Evolutionary conservation across 495 filamentous ascomycete genomes (phyloP).

Genomic region (Penicillium waksmanii): DNA sequence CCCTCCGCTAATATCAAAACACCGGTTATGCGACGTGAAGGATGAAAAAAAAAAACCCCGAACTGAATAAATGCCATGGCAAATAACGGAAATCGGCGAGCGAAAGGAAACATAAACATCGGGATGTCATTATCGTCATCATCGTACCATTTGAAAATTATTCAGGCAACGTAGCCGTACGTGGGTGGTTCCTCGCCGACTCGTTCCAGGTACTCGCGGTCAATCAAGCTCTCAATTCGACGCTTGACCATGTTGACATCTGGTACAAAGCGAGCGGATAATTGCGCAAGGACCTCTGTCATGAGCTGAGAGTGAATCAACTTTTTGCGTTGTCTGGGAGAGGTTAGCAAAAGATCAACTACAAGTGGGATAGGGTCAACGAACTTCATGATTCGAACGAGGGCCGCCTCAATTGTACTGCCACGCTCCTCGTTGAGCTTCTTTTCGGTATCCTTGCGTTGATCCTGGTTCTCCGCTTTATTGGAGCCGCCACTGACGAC

Average conservation of each 20-base stretch:
- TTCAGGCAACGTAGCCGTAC: slow-evolving; percentile 76
- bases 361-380: slow-evolving; percentile 27
- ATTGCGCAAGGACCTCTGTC: slow-evolving; percentile 80
- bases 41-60: slow-evolving; percentile 1
- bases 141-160: background rate
- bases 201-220: slow-evolving; percentile 92
- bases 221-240: slow-evolving; percentile 90
- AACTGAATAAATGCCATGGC: background rate
- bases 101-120: slow-evolving; percentile 9
- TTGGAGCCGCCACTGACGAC: slow-evolving; percentile 68
- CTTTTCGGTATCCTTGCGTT: slow-evolving; percentile 84
- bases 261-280: slow-evolving; percentile 80
- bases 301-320: slow-evolving; percentile 80
- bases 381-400: slow-evolving; percentile 97
- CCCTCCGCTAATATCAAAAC: background rate
- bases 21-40: background rate
- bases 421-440: slow-evolving; percentile 81
- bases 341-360: slow-evolving; percentile 20
- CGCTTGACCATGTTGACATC: slow-evolving; percentile 91
- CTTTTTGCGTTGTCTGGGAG: slow-evolving; percentile 81
- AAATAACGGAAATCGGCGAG: slow-evolving; percentile 9
- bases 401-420: slow-evolving; percentile 80
- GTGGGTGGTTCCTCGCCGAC: slow-evolving; percentile 70
- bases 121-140: background rate
- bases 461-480: slow-evolving; percentile 82